These are phyloP conservation scores for Hyphopichia buzzinii DNA, from an alignment of 1,139 yeast species.

Conservation along the genomic window DNA sequence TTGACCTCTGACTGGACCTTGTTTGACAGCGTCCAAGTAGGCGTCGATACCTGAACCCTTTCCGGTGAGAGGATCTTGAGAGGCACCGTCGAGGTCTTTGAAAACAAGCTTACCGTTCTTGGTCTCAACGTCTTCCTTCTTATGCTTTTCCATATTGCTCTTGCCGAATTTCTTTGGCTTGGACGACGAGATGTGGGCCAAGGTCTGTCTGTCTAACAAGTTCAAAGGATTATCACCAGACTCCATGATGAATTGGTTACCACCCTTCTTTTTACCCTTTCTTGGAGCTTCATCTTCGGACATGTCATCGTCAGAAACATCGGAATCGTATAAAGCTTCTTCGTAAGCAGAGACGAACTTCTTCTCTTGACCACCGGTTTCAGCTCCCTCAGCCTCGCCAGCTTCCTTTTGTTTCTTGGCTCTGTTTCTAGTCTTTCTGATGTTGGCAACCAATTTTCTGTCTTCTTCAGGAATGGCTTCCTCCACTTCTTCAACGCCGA, in stretches of 20 bases:
- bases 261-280: constrained; percentile 30
- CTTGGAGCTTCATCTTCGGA: constrained; percentile 26
- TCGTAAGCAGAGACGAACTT: constrained; percentile 82
- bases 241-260: constrained; percentile 69
- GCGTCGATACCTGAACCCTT: constrained; percentile 73
- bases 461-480: constrained; percentile 86
- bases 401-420: constrained; percentile 68
- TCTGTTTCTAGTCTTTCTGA: constrained; percentile 81
- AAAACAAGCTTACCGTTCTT: constrained; percentile 56
- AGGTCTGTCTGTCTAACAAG: constrained; percentile 77
- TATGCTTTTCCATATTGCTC: constrained; percentile 39
- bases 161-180: constrained; percentile 61
- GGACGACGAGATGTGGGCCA: constrained; percentile 85
- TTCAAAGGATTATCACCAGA: constrained; percentile 83
- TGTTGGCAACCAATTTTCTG: constrained; percentile 74
- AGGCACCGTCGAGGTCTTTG: constrained; percentile 36
- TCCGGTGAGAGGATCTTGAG: constrained; percentile 52
- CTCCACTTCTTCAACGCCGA: constrained; percentile 80
- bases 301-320: constrained; percentile 48
- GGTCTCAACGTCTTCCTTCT: constrained; percentile 51
- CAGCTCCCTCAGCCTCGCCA: constrained; percentile 21
- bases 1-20: constrained; percentile 92
- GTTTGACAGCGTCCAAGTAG: constrained; percentile 87
- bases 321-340: constrained; percentile 68
- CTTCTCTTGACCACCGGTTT: constrained; percentile 28